phyloP scores from a whole-genome alignment of 805 yeast species.

The Saccharomycopsis sp. region DNA sequence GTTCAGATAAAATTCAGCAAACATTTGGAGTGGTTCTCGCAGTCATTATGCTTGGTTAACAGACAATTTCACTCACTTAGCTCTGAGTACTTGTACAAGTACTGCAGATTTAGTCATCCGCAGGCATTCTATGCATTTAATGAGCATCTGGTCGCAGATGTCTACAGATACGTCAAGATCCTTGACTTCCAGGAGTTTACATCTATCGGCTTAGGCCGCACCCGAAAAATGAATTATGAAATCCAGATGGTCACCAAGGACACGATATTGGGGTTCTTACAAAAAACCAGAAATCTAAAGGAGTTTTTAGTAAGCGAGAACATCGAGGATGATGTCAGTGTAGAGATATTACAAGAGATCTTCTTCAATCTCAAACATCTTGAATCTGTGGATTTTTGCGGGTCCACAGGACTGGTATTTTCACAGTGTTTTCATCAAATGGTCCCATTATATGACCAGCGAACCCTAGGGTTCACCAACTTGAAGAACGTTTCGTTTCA shows the following conservation, averaged over 20 bases:
- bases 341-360: slow-evolving; percentile 45
- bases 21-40: slow-evolving; percentile 21
- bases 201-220: slow-evolving; percentile 81
- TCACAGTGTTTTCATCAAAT: slow-evolving; percentile 42
- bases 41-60: slow-evolving; percentile 8
- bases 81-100: slow-evolving; percentile 10
- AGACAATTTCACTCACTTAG: slow-evolving; percentile 9
- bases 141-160: not conserved
- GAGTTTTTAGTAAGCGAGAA: slow-evolving; percentile 84
- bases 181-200: slow-evolving; percentile 87
- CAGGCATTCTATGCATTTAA: slow-evolving; percentile 17
- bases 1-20: slow-evolving; percentile 12
- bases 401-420: slow-evolving; percentile 65
- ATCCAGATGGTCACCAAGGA: slow-evolving; percentile 81
- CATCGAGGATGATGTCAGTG: slow-evolving; percentile 74
- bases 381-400: slow-evolving; percentile 80
- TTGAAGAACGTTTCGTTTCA: slow-evolving; percentile 55
- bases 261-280: slow-evolving; percentile 60
- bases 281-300: slow-evolving; percentile 48
- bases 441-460: not conserved
- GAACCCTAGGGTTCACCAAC: slow-evolving; percentile 25
- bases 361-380: slow-evolving; percentile 50
- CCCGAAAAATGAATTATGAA: slow-evolving; percentile 83
- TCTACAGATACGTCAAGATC: slow-evolving; percentile 34
- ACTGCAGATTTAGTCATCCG: slow-evolving; percentile 20